Percentiles rank a stretch among this genome's conserved stretches.
These are phyloP conservation scores for Lotmaria passim DNA, from an alignment of 208 protist species.

Conservation along the genomic window DNA sequence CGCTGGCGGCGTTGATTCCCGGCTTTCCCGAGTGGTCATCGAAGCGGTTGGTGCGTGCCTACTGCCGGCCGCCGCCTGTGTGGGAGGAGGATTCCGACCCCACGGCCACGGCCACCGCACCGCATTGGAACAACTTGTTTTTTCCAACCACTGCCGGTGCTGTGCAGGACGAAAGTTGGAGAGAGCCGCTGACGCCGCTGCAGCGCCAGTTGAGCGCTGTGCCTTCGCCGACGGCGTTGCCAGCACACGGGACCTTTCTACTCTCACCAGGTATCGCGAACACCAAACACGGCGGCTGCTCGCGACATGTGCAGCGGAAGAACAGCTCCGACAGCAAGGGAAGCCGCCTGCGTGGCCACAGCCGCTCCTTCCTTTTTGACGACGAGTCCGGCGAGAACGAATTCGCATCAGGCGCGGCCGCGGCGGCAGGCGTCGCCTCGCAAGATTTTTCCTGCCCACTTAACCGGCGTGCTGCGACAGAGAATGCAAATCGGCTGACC, in stretches of 20 bases:
- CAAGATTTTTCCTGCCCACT: no score
- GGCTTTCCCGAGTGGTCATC: slow-evolving; percentile 23
- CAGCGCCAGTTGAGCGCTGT: no score
- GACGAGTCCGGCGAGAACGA: neutral
- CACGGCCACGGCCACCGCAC: neutral
- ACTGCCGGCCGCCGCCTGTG: slow-evolving; percentile 29
- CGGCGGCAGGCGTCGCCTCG: no score
- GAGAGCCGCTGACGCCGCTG: no score
- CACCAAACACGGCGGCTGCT: neutral
- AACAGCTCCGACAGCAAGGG: slow-evolving; percentile 1
- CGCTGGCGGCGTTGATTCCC: neutral
- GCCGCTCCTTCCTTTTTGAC: slow-evolving; percentile 7
- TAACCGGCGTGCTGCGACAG: neutral
- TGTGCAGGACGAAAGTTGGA: neutral
- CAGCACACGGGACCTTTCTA: no score
- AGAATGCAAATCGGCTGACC: neutral
- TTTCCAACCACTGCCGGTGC: neutral
- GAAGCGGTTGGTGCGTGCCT: slow-evolving; percentile 3
- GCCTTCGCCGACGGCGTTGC: neutral
- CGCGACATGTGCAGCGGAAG: slow-evolving; percentile 1
- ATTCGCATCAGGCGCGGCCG: neutral
- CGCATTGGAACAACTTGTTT: slow-evolving; percentile 4
- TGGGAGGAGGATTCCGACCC: slow-evolving; percentile 26
- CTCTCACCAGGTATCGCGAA: no score
- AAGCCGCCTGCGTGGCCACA: slow-evolving; percentile 9